Base-by-base conservation (phyloP, 805 yeast species). In the Kodamaea laetipori region DNA sequence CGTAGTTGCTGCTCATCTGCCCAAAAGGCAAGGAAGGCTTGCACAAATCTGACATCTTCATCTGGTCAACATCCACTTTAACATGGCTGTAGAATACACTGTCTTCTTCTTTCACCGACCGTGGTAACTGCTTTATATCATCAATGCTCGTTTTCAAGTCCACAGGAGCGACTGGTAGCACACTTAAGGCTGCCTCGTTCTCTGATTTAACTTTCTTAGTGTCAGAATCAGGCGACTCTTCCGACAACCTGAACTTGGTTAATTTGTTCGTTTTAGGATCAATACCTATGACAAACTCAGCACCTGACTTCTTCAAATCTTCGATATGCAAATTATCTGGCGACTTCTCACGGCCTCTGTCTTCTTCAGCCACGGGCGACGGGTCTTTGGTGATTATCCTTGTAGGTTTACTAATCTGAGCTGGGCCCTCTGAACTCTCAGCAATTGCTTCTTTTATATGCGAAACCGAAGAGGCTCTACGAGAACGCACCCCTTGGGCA, bases 21-120 rank as follows among this genome's bases (percentile, higher is more conserved):
- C 95, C 95, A 53, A 86, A 74, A 4, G 86, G 86, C 16, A 86
- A 60, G 8, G 69, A 57, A 3, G 85, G 87, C 52, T 76, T 82
- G 63, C 94, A 86, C 39, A 86, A 64, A 45, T 86, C 92, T 2
- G 76, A 80, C 78, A 86, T 75, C 0, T 80, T 81, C 57, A 86
- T 77, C 18, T 58, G 60, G 1, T 74, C 73, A 33, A 77, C 77
- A 54, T 81, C 80, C 27, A 86, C 66, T 6, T 64, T 55, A 25
- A 79, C 71, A 11, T 70, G 60, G 12, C 73, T 63, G 13, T 69
- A 69, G 23, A 73, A 64, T 17, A 69, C 74, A 9, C 30, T 52
- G 38, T 52, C 75, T 48, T 47, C 72, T 50, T 54, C 62, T 53
- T 30, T 72, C 60, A 50, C 74, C 50, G 47, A 71, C 64, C 47